These are phyloP conservation scores for Ogataea pignaliae DNA, from an alignment of 805 yeast genomes.

Conservation along the genomic window DNA sequence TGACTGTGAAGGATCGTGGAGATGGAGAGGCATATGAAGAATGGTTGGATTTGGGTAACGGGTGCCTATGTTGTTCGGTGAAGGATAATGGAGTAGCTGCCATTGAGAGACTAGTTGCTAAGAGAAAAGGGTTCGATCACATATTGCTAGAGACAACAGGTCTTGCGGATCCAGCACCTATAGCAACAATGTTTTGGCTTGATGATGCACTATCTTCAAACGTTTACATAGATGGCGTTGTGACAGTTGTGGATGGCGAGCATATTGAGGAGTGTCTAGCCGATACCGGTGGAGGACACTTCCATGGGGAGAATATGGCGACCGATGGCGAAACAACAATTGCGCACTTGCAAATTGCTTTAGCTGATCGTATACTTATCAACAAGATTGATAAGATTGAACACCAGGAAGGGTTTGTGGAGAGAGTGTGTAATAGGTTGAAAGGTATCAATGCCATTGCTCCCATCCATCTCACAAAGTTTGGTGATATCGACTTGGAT, in stretches of 20 bases:
- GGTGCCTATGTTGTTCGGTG: conserved; percentile 94
- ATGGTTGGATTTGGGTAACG: conserved; percentile 96
- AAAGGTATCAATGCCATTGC: conserved; percentile 61
- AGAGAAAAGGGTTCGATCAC: conserved; percentile 70
- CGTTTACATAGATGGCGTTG: conserved; percentile 86
- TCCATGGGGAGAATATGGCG: conserved; percentile 43
- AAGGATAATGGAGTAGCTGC: conserved; percentile 94
- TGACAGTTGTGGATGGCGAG: conserved; percentile 78
- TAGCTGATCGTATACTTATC: conserved; percentile 78
- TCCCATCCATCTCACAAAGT: conserved; percentile 61
- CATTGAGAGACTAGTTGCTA: conserved; percentile 77
- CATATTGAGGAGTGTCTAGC: conserved; percentile 62
- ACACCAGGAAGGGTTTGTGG: neutral
- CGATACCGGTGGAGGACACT: conserved; percentile 70
- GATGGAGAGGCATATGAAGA: conserved; percentile 61
- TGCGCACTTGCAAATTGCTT: conserved; percentile 84
- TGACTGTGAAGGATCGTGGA: conserved; percentile 58
- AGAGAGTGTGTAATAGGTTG: conserved; percentile 32
- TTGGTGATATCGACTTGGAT: conserved; percentile 67
- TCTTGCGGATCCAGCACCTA: conserved; percentile 96
- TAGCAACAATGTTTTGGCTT: conserved; percentile 96
- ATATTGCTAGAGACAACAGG: conserved; percentile 95
- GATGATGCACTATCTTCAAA: conserved; percentile 83
- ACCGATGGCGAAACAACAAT: conserved; percentile 44
- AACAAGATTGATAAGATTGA: conserved; percentile 64